Conservation (phyloP, 2,329 filamentous ascomycete genomes). For the Elsinoe perseae region DNA sequence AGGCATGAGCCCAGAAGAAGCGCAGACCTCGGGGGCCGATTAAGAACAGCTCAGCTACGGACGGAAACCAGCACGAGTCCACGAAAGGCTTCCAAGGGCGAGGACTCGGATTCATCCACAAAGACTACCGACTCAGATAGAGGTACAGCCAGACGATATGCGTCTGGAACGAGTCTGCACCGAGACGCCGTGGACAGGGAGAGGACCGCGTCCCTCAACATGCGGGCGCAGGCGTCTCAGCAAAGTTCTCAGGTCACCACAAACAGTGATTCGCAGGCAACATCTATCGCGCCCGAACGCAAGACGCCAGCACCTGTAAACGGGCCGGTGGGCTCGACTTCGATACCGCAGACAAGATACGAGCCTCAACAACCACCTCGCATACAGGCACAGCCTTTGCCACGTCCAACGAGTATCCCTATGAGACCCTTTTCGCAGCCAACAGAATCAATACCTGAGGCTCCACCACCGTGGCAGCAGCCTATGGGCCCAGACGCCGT, state of each 20-base stretch:
- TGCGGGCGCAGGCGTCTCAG: constrained; percentile 28
- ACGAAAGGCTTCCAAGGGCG: constrained; percentile 7
- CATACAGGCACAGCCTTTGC: constrained; percentile 9
- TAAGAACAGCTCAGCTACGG: constrained; percentile 1
- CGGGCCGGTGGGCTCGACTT: constrained; percentile 34
- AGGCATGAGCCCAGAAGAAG: constrained; percentile 8
- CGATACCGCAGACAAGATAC: constrained; percentile 28
- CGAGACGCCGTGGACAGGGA: constrained; percentile 11
- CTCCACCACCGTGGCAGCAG: constrained; percentile 26
- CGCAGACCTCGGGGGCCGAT: constrained; percentile 5
- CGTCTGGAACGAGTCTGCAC: constrained; percentile 4
- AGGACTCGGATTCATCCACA: constrained; percentile 13
- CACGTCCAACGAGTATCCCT: constrained; percentile 19
- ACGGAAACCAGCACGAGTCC: constrained; percentile 11
- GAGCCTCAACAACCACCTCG: neutral
- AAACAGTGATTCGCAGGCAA: constrained; percentile 40
- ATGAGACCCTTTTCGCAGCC: constrained; percentile 16
- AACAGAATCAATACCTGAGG: constrained; percentile 19
- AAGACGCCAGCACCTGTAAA: constrained; percentile 31
- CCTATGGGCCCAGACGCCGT: constrained; percentile 35
- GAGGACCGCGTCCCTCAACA: neutral
- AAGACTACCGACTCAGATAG: constrained; percentile 8
- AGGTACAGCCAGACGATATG: constrained; percentile 5
- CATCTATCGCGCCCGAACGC: constrained; percentile 37
- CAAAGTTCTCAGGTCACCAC: constrained; percentile 35